phyloP scores from a whole-genome alignment of 2,329 filamentous ascomycete genomes.

The Penicillium sclerotiorum region DNA sequence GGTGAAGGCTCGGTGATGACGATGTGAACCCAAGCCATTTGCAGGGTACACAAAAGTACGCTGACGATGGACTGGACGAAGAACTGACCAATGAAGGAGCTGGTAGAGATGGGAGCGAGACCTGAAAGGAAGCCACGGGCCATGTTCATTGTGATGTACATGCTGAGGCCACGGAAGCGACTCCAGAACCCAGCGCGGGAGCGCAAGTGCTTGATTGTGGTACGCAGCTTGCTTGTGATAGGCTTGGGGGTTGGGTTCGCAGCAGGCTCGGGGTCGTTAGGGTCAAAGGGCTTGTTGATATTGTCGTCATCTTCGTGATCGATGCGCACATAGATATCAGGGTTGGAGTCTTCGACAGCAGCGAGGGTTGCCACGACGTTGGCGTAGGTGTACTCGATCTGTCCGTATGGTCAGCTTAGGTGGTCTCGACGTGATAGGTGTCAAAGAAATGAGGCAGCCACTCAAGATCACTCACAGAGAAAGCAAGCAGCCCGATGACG shows the following conservation, averaged over 20 bases:
- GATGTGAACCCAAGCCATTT: slow-evolving; percentile 81
- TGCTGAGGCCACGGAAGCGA: slow-evolving; percentile 68
- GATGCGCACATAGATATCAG: slow-evolving; percentile 56
- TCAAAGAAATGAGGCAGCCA: too few species aligned
- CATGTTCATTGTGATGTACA: slow-evolving; percentile 53
- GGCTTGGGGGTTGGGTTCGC: slow-evolving; percentile 56
- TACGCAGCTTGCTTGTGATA: slow-evolving; percentile 63
- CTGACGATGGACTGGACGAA: slow-evolving; percentile 61
- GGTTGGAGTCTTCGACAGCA: slow-evolving; percentile 64
- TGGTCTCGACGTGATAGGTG: too few species aligned
- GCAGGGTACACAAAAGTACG: slow-evolving; percentile 67
- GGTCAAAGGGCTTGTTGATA: slow-evolving; percentile 32
- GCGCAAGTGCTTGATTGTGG: slow-evolving; percentile 63
- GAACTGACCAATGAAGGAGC: slow-evolving; percentile 46
- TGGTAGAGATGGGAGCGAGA: slow-evolving; percentile 32
- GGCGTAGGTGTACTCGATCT: slow-evolving; percentile 62
- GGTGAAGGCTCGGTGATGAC: slow-evolving; percentile 72
- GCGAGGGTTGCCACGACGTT: slow-evolving; percentile 63
- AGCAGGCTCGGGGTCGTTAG: slow-evolving; percentile 47
- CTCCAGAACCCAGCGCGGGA: slow-evolving; percentile 65
- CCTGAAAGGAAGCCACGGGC: slow-evolving; percentile 49
- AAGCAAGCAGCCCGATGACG: slow-evolving; percentile 24
- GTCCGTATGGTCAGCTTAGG: background rate
- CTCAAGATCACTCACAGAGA: slow-evolving; percentile 30
- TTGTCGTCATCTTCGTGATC: slow-evolving; percentile 42